These are phyloP conservation scores for Fagopyrum esculentum DNA, from an alignment of 148 eudicot genomes.

Conservation along the genomic window DNA sequence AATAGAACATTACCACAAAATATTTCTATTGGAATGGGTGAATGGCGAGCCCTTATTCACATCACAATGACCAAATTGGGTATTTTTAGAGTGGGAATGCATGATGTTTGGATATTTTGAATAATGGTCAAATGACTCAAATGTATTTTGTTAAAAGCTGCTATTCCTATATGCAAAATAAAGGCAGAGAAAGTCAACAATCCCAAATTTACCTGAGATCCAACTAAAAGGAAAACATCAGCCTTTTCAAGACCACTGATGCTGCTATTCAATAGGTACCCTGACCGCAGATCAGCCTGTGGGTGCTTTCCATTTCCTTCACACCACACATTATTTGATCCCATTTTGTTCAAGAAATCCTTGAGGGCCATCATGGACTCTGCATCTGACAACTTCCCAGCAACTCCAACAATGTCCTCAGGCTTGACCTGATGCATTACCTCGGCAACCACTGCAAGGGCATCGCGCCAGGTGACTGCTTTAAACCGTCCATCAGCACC, in stretches of 20 bases:
- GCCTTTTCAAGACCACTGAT: slow-evolving; percentile 96
- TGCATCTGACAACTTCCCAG: slow-evolving; percentile 91
- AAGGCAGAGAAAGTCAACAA: not conserved
- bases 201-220: slow-evolving; percentile 65
- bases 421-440: slow-evolving; percentile 74
- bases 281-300: slow-evolving; percentile 94
- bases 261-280: slow-evolving; percentile 72
- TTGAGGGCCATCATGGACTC: slow-evolving; percentile 95
- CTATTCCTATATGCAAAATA: not conserved
- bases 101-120: not conserved
- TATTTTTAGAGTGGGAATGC: not conserved
- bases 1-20: no score
- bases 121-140: not conserved
- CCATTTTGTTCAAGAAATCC: slow-evolving; percentile 87
- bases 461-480: slow-evolving; percentile 95
- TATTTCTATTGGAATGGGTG: no score
- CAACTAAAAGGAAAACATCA: slow-evolving; percentile 85
- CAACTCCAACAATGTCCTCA: slow-evolving; percentile 86
- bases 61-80: not conserved
- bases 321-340: slow-evolving; percentile 86
- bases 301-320: slow-evolving; percentile 78
- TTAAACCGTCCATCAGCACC: slow-evolving; percentile 93
- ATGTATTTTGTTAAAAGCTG: not conserved
- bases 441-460: slow-evolving; percentile 88
- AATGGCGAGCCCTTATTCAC: not conserved